Evolutionary conservation across 148 eudicot genomes (phyloP).

Genomic region (Mesembryanthemum crystallinum): DNA sequence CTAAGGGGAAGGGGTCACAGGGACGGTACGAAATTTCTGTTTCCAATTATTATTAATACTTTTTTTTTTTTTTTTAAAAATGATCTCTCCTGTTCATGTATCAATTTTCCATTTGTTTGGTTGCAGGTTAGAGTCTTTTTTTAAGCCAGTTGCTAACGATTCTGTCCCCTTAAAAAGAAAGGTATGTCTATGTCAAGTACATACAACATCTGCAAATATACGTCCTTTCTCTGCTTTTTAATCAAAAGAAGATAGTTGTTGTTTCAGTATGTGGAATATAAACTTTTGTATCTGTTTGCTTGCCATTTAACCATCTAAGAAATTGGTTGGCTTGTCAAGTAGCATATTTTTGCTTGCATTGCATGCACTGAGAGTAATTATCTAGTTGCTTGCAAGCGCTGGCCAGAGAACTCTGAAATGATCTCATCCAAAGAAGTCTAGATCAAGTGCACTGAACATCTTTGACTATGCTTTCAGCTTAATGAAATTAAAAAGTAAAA

Average conservation of each 20-base stretch:
- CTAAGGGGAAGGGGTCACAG: slow-evolving; percentile 78
- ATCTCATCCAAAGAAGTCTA: background rate
- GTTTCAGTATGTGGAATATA: background rate
- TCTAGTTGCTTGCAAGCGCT: background rate
- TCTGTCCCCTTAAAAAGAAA: slow-evolving; percentile 73
- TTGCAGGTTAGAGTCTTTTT: slow-evolving; percentile 76
- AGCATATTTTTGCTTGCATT: background rate
- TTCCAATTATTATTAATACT: slow-evolving; percentile 7
- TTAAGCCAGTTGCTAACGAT: slow-evolving; percentile 58
- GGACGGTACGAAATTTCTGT: slow-evolving; percentile 60
- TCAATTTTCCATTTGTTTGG: slow-evolving; percentile 15
- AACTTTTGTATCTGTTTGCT: background rate
- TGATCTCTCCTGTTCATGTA: slow-evolving; percentile 6
- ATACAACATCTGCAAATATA: background rate
- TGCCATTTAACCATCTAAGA: background rate
- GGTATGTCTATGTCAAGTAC: slow-evolving; percentile 44
- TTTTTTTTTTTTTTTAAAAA: no score
- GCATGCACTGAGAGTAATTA: background rate
- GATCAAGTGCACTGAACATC: background rate
- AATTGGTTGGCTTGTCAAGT: background rate
- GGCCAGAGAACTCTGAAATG: background rate
- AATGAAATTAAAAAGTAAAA: background rate
- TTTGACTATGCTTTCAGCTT: background rate
- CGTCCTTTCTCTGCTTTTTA: background rate
- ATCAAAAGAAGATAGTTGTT: background rate